Evolutionary conservation across 371 early-diverging fungal species (phyloP).

Genomic region (Rhizopus microsporus): DNA sequence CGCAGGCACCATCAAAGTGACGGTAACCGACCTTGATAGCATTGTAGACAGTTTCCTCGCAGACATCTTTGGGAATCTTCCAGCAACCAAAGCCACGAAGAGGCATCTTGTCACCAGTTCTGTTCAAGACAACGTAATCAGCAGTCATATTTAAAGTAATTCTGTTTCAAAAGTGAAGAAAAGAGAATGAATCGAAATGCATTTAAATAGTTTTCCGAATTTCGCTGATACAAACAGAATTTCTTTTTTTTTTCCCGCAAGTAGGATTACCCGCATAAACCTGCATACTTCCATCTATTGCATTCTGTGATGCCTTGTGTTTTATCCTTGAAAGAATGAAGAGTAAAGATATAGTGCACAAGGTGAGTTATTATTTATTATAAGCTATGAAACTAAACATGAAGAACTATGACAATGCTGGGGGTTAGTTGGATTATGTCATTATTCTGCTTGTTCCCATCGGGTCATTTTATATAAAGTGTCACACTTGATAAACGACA

Average conservation of each 20-base stretch:
- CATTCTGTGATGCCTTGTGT: too few species aligned
- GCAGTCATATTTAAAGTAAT: conserved; percentile 17
- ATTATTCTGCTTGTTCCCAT: conserved; percentile 1
- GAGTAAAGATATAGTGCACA: too few species aligned
- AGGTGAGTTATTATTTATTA: too few species aligned
- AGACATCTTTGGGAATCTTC: conserved; percentile 34
- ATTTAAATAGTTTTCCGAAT: not conserved
- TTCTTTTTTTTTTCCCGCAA: not conserved
- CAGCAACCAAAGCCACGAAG: conserved; percentile 41
- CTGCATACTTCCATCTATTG: too few species aligned
- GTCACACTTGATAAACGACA: too few species aligned
- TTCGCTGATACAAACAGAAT: too few species aligned
- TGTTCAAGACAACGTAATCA: conserved; percentile 29
- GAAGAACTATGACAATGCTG: not conserved
- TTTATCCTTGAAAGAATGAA: too few species aligned
- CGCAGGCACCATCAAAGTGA: conserved; percentile 40
- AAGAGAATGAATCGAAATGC: not conserved
- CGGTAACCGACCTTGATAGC: conserved; percentile 45
- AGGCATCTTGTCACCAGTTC: conserved; percentile 44
- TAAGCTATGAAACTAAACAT: too few species aligned
- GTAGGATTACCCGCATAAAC: too few species aligned
- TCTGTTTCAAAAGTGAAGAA: conserved; percentile 1
- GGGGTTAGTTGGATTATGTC: not conserved
- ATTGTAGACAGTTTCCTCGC: conserved; percentile 41
- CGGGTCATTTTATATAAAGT: not conserved